Conservation (phyloP, 768 basidiomycete species). For the Pisolithus marmoratus region DNA sequence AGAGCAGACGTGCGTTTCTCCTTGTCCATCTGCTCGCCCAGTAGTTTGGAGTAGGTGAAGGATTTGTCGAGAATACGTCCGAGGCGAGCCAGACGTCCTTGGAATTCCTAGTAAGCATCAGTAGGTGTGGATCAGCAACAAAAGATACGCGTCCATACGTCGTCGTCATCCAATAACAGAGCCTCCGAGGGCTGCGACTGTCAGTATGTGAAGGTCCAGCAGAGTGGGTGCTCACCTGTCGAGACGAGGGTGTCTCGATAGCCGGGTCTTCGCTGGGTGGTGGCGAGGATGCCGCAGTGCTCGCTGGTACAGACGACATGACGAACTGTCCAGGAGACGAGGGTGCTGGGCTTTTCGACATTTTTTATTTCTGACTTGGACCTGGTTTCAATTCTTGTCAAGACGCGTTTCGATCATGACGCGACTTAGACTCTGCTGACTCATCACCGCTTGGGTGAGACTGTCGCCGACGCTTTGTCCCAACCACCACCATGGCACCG, state of each 20-base stretch:
- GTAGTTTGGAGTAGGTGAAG: slow-evolving; percentile 62
- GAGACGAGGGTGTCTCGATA: neutral
- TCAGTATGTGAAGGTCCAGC: neutral
- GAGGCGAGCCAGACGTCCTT: slow-evolving; percentile 45
- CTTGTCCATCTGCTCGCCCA: slow-evolving; percentile 73
- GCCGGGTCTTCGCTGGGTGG: slow-evolving; percentile 11
- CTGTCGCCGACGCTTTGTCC: neutral
- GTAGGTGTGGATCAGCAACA: neutral
- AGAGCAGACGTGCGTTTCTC: slow-evolving; percentile 31
- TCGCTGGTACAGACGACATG: slow-evolving; percentile 18
- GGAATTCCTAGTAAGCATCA: neutral
- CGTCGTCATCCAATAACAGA: neutral
- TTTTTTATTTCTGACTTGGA: neutral
- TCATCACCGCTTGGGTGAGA: neutral
- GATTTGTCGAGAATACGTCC: slow-evolving; percentile 72
- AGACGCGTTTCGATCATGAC: neutral
- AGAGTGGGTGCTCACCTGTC: neutral
- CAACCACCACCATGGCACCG: slow-evolving; percentile 17
- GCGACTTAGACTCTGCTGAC: neutral
- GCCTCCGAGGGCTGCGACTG: neutral
- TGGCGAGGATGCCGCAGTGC: slow-evolving; percentile 24
- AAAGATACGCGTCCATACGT: neutral
- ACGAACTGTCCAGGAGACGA: slow-evolving; percentile 6
- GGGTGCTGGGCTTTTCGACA: slow-evolving; percentile 17
- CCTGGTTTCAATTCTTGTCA: too few relatives aligned